Conservation (phyloP, 805 yeast genomes). For the Barnettozyma wickerhamii region DNA sequence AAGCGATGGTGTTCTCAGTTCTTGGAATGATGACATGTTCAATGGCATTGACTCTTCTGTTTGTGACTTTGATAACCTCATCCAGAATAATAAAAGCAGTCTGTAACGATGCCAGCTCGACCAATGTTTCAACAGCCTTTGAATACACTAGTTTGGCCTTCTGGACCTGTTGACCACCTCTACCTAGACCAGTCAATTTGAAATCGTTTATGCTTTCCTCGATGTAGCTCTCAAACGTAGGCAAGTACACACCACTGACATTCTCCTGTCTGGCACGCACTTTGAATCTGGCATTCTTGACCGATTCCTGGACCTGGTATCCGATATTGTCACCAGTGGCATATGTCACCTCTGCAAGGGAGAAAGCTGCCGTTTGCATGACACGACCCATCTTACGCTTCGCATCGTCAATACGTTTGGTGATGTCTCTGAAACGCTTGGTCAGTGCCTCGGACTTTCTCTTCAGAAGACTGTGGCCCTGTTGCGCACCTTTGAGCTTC, state of each 20-base stretch:
- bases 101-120: slow-evolving; percentile 91
- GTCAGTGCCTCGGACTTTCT: slow-evolving; percentile 97
- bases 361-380: slow-evolving; percentile 97
- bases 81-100: slow-evolving; percentile 95
- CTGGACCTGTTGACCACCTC: slow-evolving; percentile 98
- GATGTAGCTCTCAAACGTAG: slow-evolving; percentile 83
- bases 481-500: slow-evolving; percentile 95
- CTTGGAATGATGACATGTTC: slow-evolving; percentile 98
- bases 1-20: slow-evolving; percentile 89
- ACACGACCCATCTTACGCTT: slow-evolving; percentile 97
- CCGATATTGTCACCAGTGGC: slow-evolving; percentile 97
- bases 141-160: slow-evolving; percentile 91
- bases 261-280: slow-evolving; percentile 92
- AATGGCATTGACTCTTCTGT: slow-evolving; percentile 97
- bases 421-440: slow-evolving; percentile 92
- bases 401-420: slow-evolving; percentile 81
- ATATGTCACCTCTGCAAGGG: slow-evolving; percentile 93
- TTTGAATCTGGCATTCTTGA: slow-evolving; percentile 83
- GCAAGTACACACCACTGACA: slow-evolving; percentile 92
- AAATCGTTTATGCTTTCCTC: slow-evolving; percentile 88
- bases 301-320: slow-evolving; percentile 94
- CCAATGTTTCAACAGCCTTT: slow-evolving; percentile 94
- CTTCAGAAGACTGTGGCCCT: slow-evolving; percentile 89
- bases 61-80: slow-evolving; percentile 96
- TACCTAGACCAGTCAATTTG: slow-evolving; percentile 92